Evolutionary conservation across 106 monocot species (phyloP), one percentile per base, ranked within the genome.

Genomic region (Dioscorea alata): DNA sequence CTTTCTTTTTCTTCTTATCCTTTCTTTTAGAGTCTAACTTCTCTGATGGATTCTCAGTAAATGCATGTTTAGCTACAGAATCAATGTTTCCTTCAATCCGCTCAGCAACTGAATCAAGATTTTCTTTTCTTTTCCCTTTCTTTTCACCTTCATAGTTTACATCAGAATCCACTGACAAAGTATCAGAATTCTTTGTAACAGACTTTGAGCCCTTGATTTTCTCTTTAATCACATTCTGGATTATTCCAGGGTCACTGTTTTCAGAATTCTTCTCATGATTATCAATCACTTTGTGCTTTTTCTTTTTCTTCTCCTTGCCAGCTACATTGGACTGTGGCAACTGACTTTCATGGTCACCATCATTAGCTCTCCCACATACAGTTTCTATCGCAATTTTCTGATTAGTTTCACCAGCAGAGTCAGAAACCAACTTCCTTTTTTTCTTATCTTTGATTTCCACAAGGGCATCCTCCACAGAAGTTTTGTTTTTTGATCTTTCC

Each of bases 401-500:
- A 64, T 54, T 17, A 67, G 50, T 48, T 67, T 67, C 75, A 51
- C 22, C 67, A 54, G 12, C 9, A 13, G 71, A 51, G 59, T 59
- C 61, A 63, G 59, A 50, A 49, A 28, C 35, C n/a, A 15, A 32
- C 50, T 84, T 79, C 25, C 49, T 64, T 54, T 73, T 76, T 49
- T 73, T 79, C 78, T 78, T 81, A 3, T 69, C 61, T 61, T 86
- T 79, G 16, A 54, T 69, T 70, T 75, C 54, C 17, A 6, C 71
- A 67, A 59, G 32, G 9, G 13, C 48, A 24, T 63, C 34, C 28
- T 59, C 23, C 22, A 23, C 12, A 2, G 12, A 12, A 59, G 22
- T 61, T 64, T 68, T 59, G 19, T 24, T 0, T 22, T 13, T 61
- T 66, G 66, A 60, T 48, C 49, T 13, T 2, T 6, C 0, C 53